phyloP scores from a whole-genome alignment of 129 eudicot species.

The Pittosporum tobira region DNA sequence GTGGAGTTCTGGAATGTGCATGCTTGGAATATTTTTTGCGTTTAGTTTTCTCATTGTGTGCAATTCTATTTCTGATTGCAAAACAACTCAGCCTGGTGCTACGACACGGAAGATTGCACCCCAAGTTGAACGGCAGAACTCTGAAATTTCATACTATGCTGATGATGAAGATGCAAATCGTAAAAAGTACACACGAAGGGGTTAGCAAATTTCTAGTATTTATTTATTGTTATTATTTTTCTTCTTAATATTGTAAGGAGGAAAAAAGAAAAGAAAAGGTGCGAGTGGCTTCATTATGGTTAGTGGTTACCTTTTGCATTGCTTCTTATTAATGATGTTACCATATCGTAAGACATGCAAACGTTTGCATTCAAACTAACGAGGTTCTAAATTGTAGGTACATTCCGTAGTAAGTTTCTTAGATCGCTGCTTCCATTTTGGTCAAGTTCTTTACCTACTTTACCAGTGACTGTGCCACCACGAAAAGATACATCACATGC shows the following conservation, averaged over 20 bases:
- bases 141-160: slow-evolving; percentile 78
- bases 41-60: background rate
- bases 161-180: slow-evolving; percentile 86
- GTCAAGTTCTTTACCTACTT: slow-evolving; percentile 87
- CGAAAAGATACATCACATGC: slow-evolving; percentile 59
- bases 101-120: slow-evolving; percentile 67
- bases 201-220: slow-evolving; percentile 20
- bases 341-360: background rate
- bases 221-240: background rate
- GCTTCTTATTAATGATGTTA: background rate
- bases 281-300: background rate
- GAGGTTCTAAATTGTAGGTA: slow-evolving; percentile 33
- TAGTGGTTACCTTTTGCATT: background rate
- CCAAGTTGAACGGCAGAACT: slow-evolving; percentile 72
- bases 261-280: background rate
- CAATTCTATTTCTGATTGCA: background rate
- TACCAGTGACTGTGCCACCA: slow-evolving; percentile 89
- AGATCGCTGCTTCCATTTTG: slow-evolving; percentile 84
- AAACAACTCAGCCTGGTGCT: slow-evolving; percentile 60
- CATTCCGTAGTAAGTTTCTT: slow-evolving; percentile 69
- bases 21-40: background rate
- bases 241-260: background rate
- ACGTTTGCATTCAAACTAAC: background rate
- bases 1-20: background rate
- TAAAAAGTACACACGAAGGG: slow-evolving; percentile 79